These are phyloP conservation scores for Stagonosporopsis cucurbitacearum DNA, from an alignment of 2,329 filamentous ascomycete species.

Conservation along the genomic window DNA sequence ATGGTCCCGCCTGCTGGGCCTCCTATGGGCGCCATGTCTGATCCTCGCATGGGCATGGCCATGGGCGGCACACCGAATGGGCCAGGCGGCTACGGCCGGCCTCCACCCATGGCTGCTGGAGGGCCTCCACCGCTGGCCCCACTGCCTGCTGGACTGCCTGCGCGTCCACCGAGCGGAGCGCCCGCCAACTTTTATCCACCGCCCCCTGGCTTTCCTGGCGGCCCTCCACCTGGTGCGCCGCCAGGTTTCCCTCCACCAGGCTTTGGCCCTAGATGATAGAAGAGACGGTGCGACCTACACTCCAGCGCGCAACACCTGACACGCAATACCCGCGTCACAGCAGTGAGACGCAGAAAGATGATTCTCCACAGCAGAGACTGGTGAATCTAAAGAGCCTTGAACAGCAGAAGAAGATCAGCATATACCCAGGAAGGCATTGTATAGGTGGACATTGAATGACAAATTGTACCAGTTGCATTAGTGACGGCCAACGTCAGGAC, in stretches of 20 bases:
- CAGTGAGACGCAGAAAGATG: too few species aligned
- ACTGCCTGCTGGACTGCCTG: conserved; percentile 43
- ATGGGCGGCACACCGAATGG: conserved; percentile 49
- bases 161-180: conserved; percentile 72
- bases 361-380: background rate
- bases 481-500: background rate
- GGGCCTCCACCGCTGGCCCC: conserved; percentile 50
- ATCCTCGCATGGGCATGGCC: conserved; percentile 34
- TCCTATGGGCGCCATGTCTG: conserved; percentile 53
- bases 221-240: conserved; percentile 18
- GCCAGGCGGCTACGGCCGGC: conserved; percentile 48
- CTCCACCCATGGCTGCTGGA: conserved; percentile 25
- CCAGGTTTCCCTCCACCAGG: conserved; percentile 25
- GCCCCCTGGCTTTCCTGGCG: conserved; percentile 37
- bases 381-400: too few species aligned
- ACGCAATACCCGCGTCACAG: too few species aligned
- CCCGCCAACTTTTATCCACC: conserved; percentile 44
- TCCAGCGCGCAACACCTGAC: background rate
- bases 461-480: background rate
- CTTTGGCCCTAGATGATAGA: conserved; percentile 16
- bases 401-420: background rate
- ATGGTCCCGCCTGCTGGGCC: conserved; percentile 31
- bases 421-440: conserved; percentile 1
- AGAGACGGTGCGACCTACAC: background rate
- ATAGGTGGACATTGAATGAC: background rate